phyloP scores from a whole-genome alignment of 163 green algal species.

The Trebouxiophyceae sp. region DNA sequence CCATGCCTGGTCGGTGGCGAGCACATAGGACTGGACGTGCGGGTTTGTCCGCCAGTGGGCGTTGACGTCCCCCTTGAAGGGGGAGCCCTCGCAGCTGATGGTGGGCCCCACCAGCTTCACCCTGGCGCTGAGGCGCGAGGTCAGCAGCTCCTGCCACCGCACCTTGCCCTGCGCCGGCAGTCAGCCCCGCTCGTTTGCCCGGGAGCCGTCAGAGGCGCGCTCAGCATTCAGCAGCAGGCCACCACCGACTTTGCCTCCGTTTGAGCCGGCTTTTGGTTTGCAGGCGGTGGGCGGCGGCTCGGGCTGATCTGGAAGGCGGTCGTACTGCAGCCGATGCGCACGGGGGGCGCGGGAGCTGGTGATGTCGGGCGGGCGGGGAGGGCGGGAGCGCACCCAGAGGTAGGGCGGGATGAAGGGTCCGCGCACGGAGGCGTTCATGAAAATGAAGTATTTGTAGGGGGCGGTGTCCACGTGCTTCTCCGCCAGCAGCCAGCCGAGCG shows the following conservation, averaged over 20 bases:
- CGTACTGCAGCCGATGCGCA: no score
- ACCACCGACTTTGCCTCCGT: no score
- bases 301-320: no score
- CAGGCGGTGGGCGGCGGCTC: no score
- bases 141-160: constrained; percentile 8
- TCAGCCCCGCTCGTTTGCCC: no score
- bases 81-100: constrained; percentile 35
- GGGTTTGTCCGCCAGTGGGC: constrained; percentile 25
- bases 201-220: no score
- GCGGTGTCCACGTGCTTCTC: constrained; percentile 17
- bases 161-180: constrained; percentile 8
- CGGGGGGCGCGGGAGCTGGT: no score
- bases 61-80: not conserved
- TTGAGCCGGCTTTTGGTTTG: no score
- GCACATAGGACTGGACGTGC: constrained; percentile 37
- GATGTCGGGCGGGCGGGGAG: no score
- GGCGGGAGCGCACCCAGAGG: not conserved
- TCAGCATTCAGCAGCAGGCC: no score
- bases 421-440: constrained; percentile 34
- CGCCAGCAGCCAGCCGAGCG: constrained; percentile 47
- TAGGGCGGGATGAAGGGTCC: constrained; percentile 36
- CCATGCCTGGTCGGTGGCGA: constrained; percentile 32
- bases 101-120: constrained; percentile 54
- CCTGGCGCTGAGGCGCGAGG: not conserved
- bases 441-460: constrained; percentile 36